Evolutionary conservation across 345 rosid genomes (phyloP).

Genomic region (Euphorbia pulcherrima): DNA sequence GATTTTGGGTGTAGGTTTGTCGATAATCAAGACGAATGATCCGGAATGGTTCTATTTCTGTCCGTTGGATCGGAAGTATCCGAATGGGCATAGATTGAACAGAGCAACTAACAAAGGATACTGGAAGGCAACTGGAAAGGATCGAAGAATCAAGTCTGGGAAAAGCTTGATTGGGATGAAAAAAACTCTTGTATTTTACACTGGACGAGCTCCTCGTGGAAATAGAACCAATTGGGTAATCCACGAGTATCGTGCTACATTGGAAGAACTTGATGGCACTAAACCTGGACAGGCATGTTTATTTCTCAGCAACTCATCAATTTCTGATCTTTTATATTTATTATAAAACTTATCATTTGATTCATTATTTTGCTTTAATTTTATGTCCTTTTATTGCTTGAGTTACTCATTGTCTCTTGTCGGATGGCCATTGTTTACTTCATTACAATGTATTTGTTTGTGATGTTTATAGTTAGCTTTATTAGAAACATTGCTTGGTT

Average conservation of each 20-base stretch:
- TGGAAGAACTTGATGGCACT: conserved; percentile 60
- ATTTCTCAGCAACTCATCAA: not conserved
- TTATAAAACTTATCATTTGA: too few species aligned
- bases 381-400: too few species aligned
- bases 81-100: conserved; percentile 71
- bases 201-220: conserved; percentile 81
- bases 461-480: too few species aligned
- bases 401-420: too few species aligned
- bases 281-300: conserved; percentile 74
- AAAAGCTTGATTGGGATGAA: conserved; percentile 65
- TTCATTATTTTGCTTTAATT: not conserved
- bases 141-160: conserved; percentile 61
- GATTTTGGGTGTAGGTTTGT: conserved; percentile 38
- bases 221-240: conserved; percentile 77
- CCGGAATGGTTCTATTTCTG: conserved; percentile 97
- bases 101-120: conserved; percentile 76
- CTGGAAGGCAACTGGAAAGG: conserved; percentile 97
- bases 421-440: too few species aligned
- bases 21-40: conserved; percentile 53
- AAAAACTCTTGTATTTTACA: conserved; percentile 85
- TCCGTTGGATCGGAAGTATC: conserved; percentile 85
- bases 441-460: too few species aligned
- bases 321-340: not conserved
- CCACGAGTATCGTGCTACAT: conserved; percentile 84
- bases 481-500: too few species aligned